These are phyloP conservation scores for Cutaneotrichosporon arboriforme DNA, from an alignment of 1,284 basidiomycete genomes.

Conservation along the genomic window DNA sequence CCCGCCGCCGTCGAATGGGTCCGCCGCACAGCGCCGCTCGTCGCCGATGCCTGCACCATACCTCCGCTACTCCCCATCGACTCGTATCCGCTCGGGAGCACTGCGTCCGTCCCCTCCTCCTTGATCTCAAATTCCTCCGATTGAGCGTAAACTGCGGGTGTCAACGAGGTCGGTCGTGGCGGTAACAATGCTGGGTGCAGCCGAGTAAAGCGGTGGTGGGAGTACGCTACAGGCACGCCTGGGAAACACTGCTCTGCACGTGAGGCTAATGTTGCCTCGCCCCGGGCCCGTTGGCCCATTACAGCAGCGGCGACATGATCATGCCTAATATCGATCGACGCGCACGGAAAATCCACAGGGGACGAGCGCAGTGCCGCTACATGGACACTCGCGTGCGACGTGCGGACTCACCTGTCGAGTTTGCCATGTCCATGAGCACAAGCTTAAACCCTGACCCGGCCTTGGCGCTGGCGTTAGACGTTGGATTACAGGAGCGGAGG, in stretches of 20 bases:
- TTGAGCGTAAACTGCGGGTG: slow-evolving; percentile 7
- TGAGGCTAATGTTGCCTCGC: no score
- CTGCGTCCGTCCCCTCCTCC: slow-evolving; percentile 4
- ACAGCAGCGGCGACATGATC: no score
- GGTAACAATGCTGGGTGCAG: no score
- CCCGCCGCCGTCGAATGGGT: background rate
- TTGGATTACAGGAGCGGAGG: no score
- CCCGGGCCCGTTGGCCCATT: no score
- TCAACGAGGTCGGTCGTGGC: no score
- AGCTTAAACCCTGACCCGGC: slow-evolving; percentile 4
- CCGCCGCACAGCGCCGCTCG: background rate
- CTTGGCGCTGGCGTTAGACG: background rate
- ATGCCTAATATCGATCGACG: no score
- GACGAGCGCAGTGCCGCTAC: background rate
- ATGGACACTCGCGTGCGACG: background rate
- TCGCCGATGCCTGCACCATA: background rate
- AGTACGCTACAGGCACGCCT: no score
- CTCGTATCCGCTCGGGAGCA: slow-evolving; percentile 2
- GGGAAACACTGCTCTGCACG: background rate
- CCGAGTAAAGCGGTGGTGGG: no score
- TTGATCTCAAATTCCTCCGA: slow-evolving; percentile 16
- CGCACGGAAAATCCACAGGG: background rate
- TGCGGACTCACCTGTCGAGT: slow-evolving; percentile 2
- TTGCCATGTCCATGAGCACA: background rate
- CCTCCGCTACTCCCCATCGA: background rate